Percentiles rank a stretch among this genome's conserved stretches.
Evolutionary conservation across 306 rosid genomes (phyloP).

Genomic region (Vigna reflexopilosa): DNA sequence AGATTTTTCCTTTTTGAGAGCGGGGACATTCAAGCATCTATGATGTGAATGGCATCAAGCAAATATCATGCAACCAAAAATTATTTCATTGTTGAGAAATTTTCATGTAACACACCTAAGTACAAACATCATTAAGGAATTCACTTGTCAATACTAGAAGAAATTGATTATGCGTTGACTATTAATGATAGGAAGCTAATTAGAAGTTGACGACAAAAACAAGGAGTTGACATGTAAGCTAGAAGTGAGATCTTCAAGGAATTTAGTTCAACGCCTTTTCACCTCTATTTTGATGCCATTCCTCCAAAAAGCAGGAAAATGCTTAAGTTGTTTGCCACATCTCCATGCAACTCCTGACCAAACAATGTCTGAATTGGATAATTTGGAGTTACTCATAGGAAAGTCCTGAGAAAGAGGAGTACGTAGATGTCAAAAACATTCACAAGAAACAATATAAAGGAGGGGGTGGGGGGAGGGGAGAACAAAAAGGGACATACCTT

Average conservation of each 20-base stretch:
- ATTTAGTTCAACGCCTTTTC: constrained; percentile 47
- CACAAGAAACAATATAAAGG: background rate
- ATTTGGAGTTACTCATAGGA: constrained; percentile 61
- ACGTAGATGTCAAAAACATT: constrained; percentile 35
- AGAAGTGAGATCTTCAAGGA: background rate
- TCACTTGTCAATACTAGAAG: background rate
- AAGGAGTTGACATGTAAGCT: background rate
- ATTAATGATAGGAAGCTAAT: background rate
- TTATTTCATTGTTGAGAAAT: background rate
- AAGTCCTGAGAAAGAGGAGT: constrained; percentile 59
- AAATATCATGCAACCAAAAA: background rate
- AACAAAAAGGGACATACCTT: constrained; percentile 51
- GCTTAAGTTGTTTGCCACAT: constrained; percentile 96
- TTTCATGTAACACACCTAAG: background rate
- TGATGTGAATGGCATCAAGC: background rate
- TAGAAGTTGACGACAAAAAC: background rate
- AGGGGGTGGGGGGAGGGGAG: background rate
- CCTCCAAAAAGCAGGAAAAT: constrained; percentile 81
- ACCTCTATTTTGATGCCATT: constrained; percentile 90
- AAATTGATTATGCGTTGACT: background rate
- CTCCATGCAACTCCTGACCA: constrained; percentile 96
- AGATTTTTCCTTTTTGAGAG: too few relatives aligned
- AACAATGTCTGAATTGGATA: constrained; percentile 73
- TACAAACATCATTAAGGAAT: background rate
- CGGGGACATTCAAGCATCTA: background rate